phyloP scores from a whole-genome alignment of 768 basidiomycete species.

The Panaeolus cyanescens region DNA sequence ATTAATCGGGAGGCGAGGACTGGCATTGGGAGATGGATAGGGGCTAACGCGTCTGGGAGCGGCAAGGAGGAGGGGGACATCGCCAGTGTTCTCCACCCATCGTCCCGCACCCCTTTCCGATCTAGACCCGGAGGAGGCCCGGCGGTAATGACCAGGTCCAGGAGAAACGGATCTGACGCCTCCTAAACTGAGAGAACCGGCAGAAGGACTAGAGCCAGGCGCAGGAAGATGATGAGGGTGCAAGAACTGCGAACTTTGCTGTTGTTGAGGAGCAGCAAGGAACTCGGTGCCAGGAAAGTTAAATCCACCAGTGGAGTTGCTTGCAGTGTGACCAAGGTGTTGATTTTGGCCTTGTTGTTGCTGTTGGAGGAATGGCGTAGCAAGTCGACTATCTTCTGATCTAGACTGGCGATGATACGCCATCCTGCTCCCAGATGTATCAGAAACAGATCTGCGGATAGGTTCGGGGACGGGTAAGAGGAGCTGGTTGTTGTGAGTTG shows the following conservation, averaged over 20 bases:
- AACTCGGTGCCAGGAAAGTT: conserved; percentile 8
- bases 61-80: conserved; percentile 1
- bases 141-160: conserved; percentile 35
- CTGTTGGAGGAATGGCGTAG: conserved; percentile 14
- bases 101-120: conserved; percentile 40
- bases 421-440: conserved; percentile 34
- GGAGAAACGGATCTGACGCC: conserved; percentile 14
- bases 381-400: conserved; percentile 57
- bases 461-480: conserved; percentile 25
- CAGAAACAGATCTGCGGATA: conserved; percentile 57
- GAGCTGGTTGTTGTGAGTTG: conserved; percentile 21
- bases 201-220: conserved; percentile 19
- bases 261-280: neutral
- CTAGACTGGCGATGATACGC: conserved; percentile 54
- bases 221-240: conserved; percentile 12
- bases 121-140: conserved; percentile 43
- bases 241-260: conserved; percentile 10
- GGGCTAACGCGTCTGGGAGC: conserved; percentile 47
- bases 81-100: conserved; percentile 21
- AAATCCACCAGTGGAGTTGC: neutral
- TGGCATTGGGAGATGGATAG: conserved; percentile 70
- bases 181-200: conserved; percentile 12
- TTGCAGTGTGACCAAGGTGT: neutral
- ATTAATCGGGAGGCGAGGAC: conserved; percentile 53
- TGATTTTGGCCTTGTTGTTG: conserved; percentile 14